Percentiles rank a stretch among this genome's conserved stretches.
These are phyloP conservation scores for Eucalyptus coolabah DNA, from an alignment of 345 rosid species.

Conservation along the genomic window DNA sequence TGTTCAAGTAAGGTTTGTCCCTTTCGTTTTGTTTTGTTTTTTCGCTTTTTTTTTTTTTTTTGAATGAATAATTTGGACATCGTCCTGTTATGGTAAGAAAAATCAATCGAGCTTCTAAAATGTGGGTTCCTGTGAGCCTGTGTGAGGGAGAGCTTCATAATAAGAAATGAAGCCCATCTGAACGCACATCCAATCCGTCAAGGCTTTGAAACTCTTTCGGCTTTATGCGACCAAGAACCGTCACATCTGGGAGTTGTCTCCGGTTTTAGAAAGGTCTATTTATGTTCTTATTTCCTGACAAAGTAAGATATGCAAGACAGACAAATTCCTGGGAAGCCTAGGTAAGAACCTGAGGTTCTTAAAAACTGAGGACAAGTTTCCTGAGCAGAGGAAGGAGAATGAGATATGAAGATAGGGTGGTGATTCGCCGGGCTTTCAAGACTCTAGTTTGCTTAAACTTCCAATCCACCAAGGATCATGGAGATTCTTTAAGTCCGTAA, in stretches of 20 bases:
- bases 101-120: too few relatives aligned
- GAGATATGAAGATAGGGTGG: background rate
- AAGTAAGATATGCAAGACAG: background rate
- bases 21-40: too few relatives aligned
- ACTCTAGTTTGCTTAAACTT: background rate
- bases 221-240: background rate
- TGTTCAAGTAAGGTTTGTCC: too few relatives aligned
- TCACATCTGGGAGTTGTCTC: fast-evolving
- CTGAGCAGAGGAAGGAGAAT: background rate
- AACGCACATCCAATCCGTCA: background rate
- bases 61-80: too few relatives aligned
- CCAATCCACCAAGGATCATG: background rate
- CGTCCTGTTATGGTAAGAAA: too few relatives aligned
- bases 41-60: too few relatives aligned
- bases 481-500: background rate
- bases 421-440: background rate
- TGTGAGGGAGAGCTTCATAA: too few relatives aligned
- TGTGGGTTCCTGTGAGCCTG: too few relatives aligned
- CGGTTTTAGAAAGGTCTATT: fast-evolving
- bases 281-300: background rate
- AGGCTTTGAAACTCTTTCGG: background rate
- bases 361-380: background rate
- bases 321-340: background rate
- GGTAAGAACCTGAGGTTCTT: background rate
- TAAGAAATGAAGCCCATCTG: background rate